Evolutionary conservation across 2,329 filamentous ascomycete genomes (phyloP).

Genomic region (Xylariaceae sp.): DNA sequence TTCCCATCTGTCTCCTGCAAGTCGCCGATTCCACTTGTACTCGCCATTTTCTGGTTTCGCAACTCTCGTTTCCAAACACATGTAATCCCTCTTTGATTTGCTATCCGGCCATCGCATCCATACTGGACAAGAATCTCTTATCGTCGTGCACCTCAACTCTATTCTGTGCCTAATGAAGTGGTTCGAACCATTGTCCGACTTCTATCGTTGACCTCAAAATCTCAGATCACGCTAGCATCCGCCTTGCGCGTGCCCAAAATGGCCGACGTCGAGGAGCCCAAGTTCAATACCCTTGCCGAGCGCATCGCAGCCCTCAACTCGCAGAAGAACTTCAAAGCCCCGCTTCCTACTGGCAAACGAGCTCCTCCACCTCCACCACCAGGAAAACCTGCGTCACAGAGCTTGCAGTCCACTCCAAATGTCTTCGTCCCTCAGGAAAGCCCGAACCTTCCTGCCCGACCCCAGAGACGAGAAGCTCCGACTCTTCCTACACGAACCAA

Average conservation of each 20-base stretch:
- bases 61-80: too few species aligned
- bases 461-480: constrained; percentile 26
- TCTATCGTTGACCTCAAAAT: too few species aligned
- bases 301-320: constrained; percentile 61
- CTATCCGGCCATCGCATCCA: too few species aligned
- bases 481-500: constrained; percentile 34
- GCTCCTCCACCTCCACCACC: constrained; percentile 45
- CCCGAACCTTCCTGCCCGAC: constrained; percentile 38
- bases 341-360: constrained; percentile 29
- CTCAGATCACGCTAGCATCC: too few species aligned
- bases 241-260: constrained; percentile 30
- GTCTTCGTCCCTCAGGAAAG: constrained; percentile 19
- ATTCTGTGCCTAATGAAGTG: too few species aligned
- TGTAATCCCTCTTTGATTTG: too few species aligned
- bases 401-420: constrained; percentile 29
- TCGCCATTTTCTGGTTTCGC: too few species aligned
- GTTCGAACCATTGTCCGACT: too few species aligned
- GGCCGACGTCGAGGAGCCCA: constrained; percentile 59
- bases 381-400: constrained; percentile 32
- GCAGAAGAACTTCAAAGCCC: constrained; percentile 53
- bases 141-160: too few species aligned
- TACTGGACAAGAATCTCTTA: too few species aligned
- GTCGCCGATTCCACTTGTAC: too few species aligned
- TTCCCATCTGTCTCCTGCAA: too few species aligned
- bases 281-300: constrained; percentile 56